phyloP scores from a whole-genome alignment of 164 flowering plant species.

The Stephania yunnanensis region DNA sequence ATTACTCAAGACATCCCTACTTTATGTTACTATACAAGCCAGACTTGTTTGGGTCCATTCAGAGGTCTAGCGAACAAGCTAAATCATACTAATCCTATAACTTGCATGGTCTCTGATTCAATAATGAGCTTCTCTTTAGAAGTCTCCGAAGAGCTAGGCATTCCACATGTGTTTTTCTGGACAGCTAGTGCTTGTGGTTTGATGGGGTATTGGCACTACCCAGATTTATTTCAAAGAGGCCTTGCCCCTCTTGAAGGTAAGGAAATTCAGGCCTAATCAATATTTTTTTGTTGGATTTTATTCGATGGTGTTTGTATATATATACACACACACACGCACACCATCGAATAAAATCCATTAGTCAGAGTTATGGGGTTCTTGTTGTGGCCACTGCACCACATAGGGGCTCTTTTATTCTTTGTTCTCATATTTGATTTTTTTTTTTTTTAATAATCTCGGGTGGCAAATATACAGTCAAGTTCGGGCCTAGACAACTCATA shows the following conservation, averaged over 20 bases:
- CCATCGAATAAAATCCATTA: no score
- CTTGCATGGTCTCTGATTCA: background rate
- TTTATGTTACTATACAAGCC: background rate
- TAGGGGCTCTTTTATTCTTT: no score
- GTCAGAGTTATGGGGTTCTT: no score
- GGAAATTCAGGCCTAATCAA: no score
- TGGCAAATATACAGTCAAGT: no score
- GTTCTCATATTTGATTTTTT: no score
- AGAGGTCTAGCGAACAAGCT: background rate
- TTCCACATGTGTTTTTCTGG: background rate
- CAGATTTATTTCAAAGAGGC: background rate
- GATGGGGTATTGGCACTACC: background rate
- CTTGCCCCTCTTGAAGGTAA: background rate
- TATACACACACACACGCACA: no score
- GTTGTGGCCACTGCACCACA: no score
- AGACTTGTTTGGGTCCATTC: background rate
- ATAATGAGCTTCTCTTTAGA: background rate
- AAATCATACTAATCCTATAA: background rate
- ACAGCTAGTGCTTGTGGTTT: background rate
- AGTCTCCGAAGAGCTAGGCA: background rate
- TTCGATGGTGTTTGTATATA: no score
- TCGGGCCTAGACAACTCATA: no score
- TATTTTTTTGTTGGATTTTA: no score
- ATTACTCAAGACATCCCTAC: background rate
- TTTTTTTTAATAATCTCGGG: no score